Base-by-base conservation (phyloP, 306 rosid genomes). In the Inga leiocalycina region DNA sequence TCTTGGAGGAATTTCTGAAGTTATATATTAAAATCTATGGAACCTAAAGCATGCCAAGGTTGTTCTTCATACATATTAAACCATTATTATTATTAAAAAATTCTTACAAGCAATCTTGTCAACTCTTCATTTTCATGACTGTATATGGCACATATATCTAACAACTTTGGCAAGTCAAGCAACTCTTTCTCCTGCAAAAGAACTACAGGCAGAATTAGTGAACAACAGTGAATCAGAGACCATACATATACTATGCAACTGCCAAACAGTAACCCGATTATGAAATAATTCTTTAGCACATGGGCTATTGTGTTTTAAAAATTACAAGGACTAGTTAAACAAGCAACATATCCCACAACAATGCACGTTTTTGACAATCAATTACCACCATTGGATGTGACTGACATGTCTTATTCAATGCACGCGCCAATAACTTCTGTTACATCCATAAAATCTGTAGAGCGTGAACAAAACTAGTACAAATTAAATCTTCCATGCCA, bases 171-270 rank as follows among this genome's bases (percentile, higher is more conserved):
- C 92, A 97, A 88, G 86, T 90, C 97, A 76, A 94, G 97, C 91
- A 94, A 82, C 88, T 89, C 90, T 84, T 88, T 94, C 86, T 92
- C 98, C 99, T 92, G 97, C 99, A 97, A 88, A 88, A 94, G 85
- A 87, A 88, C 99, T 97, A 91, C 90, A 94, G 51, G 85, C 77
- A 88, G 89, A 87, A 86, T 88, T 83, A 87, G 89, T 91, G 89
- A 92, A 94, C 86, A 92, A 74, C 83, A 24, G 90, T 62, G 62
- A 71, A 67, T 69, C 76, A 49, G 65, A 80, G 17, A 78, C 30
- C 57, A 72, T 27, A 78, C 72, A 61, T 20, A 54, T 56, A 52
- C 13, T 4, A 74, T 64, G 82, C 41, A 65, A 75, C 52, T 78
- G 43, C 86, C 67, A 27, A 70, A 64, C 48, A 70, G 24, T 20